Conservation (phyloP, 2,329 filamentous ascomycete genomes). For the Aspergillus amoenus region DNA sequence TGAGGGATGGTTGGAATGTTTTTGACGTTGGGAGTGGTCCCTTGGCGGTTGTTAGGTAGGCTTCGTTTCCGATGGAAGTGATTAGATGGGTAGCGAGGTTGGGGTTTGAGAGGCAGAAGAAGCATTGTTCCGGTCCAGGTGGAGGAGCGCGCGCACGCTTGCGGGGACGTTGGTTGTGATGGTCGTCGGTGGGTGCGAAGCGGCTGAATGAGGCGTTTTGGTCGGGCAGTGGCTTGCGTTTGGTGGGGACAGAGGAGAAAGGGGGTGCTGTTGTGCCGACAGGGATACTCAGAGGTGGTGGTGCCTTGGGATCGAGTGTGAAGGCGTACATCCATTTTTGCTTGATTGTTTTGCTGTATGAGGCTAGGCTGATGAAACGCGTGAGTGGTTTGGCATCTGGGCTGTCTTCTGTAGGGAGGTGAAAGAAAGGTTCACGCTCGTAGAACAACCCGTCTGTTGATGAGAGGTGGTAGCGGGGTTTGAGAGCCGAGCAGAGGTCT, state of each 20-base stretch:
- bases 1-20: conserved; percentile 66
- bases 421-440: conserved; percentile 90
- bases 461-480: conserved; percentile 90
- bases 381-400: conserved; percentile 65
- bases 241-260: conserved; percentile 52
- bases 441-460: conserved; percentile 71
- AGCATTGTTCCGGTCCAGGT: conserved; percentile 75
- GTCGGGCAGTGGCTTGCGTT: conserved; percentile 52
- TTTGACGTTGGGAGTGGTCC: conserved; percentile 74
- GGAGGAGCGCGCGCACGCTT: conserved; percentile 50
- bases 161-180: conserved; percentile 35
- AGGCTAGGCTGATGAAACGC: conserved; percentile 85
- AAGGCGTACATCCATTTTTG: conserved; percentile 66
- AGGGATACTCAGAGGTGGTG: conserved; percentile 62
- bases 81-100: conserved; percentile 84
- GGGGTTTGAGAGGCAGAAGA: conserved; percentile 91
- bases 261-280: conserved; percentile 74
- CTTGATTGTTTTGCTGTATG: conserved; percentile 72
- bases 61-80: conserved; percentile 80
- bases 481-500: conserved; percentile 73
- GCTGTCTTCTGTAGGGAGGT: conserved; percentile 54
- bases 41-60: conserved; percentile 88
- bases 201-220: conserved; percentile 39
- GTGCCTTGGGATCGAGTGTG: conserved; percentile 63
- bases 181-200: conserved; percentile 39